Evolutionary conservation across 129 eudicot genomes (phyloP), one percentile per base, ranked within the genome.

Genomic region (Apium graveolens): DNA sequence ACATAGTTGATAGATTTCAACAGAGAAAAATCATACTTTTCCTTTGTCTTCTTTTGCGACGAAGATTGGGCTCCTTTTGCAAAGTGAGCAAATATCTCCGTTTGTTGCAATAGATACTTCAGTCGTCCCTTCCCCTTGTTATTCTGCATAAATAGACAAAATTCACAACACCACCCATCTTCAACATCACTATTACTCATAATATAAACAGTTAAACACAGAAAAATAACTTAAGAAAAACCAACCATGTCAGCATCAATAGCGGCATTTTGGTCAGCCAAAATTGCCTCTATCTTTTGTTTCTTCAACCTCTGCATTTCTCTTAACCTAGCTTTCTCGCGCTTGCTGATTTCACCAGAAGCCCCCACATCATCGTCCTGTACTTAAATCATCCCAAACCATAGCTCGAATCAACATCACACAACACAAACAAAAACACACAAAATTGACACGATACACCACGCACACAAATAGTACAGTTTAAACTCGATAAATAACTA

Each of bases 171-270:
- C 68, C 5, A 13, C 57, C 18, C 32, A 65, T 74, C 53, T 12
- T 60, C 68, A 60, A 26, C 32, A 60, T 34, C 29, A 9, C 4
- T 60, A 0, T 29, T 29, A 12, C 21, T 65, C 21, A 5, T 10
- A 66, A 31, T 5, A 66, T 20, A 70, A 37, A n/a, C n/a, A n/a
- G n/a, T n/a, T n/a, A n/a, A n/a, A 31, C 17, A 21, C 42, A 17
- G 20, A 29, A 45, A 35, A 17, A 17, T n/a, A 26, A 62, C 66
- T 49, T 20, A 14, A 17, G 24, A 35, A 27, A 8, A 32, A 80
- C 86, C n/a, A 34, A 95, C 98, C 97, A 95, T 95, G 48, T 88
- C 98, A 73, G 98, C 97, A 76, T 95, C 97, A 55, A 95, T 80
- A 49, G 91, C 81, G 78, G 97, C 97, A 87, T 95, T 95, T 83